Evolutionary conservation across 306 rosid genomes (phyloP).

Genomic region (Vigna nakashimae): DNA sequence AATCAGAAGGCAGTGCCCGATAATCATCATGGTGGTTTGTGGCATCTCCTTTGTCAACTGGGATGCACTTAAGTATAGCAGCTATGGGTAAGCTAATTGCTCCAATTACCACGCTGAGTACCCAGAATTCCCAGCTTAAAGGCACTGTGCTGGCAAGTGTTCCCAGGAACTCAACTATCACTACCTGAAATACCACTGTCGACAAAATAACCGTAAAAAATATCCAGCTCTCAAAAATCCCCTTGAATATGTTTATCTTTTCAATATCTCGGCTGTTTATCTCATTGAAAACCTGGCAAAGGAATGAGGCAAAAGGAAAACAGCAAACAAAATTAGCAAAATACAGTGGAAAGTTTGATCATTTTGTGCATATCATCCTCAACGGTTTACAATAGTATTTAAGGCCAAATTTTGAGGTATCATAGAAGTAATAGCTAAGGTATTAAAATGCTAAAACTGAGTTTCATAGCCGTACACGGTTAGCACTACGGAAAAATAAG

Average conservation of each 20-base stretch:
- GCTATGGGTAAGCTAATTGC: conserved; percentile 73
- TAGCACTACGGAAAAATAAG: too few relatives aligned
- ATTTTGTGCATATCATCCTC: not conserved
- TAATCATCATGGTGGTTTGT: conserved; percentile 75
- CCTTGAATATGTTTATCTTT: conserved; percentile 84
- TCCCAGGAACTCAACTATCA: conserved; percentile 84
- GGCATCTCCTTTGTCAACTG: conserved; percentile 57
- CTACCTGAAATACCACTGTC: conserved; percentile 74
- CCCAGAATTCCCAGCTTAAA: conserved; percentile 82
- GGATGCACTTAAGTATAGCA: conserved; percentile 74
- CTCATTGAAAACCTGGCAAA: conserved; percentile 82
- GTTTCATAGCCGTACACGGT: not conserved
- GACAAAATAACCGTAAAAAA: conserved; percentile 63
- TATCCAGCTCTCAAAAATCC: conserved; percentile 81
- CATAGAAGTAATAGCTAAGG: not conserved
- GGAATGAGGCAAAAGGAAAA: conserved; percentile 18
- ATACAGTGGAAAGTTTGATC: not conserved
- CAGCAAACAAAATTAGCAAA: conserved; percentile 6
- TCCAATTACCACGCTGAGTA: conserved; percentile 72
- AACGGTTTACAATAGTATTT: not conserved
- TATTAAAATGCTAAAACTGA: not conserved
- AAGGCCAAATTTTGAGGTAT: not conserved
- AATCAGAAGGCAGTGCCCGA: conserved; percentile 55
- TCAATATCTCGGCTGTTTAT: conserved; percentile 90
- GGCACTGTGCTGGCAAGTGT: conserved; percentile 88